These are phyloP conservation scores for Venturia pyrina DNA, from an alignment of 2,329 filamentous ascomycete species.

Conservation along the genomic window DNA sequence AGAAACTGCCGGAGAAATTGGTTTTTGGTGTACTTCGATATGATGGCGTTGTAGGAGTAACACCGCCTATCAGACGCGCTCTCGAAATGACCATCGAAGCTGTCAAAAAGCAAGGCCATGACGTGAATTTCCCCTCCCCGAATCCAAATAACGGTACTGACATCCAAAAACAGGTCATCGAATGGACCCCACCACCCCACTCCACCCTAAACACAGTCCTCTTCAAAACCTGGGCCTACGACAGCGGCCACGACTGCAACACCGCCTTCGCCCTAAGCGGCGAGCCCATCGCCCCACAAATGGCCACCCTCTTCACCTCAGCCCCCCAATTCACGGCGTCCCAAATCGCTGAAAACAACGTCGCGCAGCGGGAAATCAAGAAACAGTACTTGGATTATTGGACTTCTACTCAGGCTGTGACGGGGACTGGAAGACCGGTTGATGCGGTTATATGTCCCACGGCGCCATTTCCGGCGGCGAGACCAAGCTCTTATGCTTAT, in stretches of 20 bases:
- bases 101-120: conserved; percentile 12
- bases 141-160: background rate
- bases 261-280: conserved; percentile 24
- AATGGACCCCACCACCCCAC: conserved; percentile 14
- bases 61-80: conserved; percentile 26
- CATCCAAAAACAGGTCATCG: conserved; percentile 12
- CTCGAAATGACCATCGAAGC: conserved; percentile 18
- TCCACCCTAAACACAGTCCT: background rate
- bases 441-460: conserved; percentile 28
- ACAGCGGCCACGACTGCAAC: conserved; percentile 23
- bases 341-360: conserved; percentile 26
- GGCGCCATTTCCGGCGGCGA: conserved; percentile 27
- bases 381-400: conserved; percentile 30
- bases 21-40: conserved; percentile 23
- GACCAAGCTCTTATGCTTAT: conserved; percentile 22
- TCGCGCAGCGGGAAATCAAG: conserved; percentile 20
- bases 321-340: conserved; percentile 18
- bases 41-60: conserved; percentile 27
- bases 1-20: conserved; percentile 25
- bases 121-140: background rate
- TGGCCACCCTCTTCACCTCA: conserved; percentile 16
- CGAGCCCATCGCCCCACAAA: conserved; percentile 22
- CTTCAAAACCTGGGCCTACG: conserved; percentile 22
- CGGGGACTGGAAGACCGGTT: conserved; percentile 23
- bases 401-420: conserved; percentile 22